Percentiles rank a stretch among this genome's conserved stretches.
These are phyloP conservation scores for Leccinum fallax DNA, from an alignment of 1,284 basidiomycete genomes.

Conservation along the genomic window DNA sequence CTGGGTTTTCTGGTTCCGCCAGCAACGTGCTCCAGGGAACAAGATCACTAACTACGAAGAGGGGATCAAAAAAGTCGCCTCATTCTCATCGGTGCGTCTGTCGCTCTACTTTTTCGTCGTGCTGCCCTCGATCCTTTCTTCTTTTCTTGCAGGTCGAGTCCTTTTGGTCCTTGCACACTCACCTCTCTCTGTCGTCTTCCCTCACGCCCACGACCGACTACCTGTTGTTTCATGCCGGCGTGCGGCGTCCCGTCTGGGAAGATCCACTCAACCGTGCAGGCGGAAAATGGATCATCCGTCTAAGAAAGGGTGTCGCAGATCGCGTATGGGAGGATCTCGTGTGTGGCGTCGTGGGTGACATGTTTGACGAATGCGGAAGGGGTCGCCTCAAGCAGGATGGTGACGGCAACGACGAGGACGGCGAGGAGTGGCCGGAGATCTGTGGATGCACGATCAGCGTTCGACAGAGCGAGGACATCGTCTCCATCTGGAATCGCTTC, in stretches of 20 bases:
- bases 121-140: slow-evolving; percentile 7
- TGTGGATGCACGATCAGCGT: slow-evolving; percentile 86
- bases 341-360: slow-evolving; percentile 76
- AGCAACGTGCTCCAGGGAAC: slow-evolving; percentile 78
- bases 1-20: slow-evolving; percentile 87
- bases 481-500: slow-evolving; percentile 77
- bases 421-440: slow-evolving; percentile 68
- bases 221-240: slow-evolving; percentile 80
- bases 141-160: slow-evolving; percentile 62
- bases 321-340: slow-evolving; percentile 83
- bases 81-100: slow-evolving; percentile 71
- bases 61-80: slow-evolving; percentile 82
- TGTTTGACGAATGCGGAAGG: slow-evolving; percentile 65
- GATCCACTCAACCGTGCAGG: slow-evolving; percentile 85
- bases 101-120: neutral
- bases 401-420: slow-evolving; percentile 37
- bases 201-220: slow-evolving; percentile 82
- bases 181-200: slow-evolving; percentile 72
- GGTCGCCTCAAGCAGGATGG: slow-evolving; percentile 27
- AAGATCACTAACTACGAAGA: slow-evolving; percentile 83
- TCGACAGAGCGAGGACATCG: slow-evolving; percentile 80
- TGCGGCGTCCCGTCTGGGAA: slow-evolving; percentile 88
- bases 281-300: slow-evolving; percentile 90
- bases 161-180: slow-evolving; percentile 84
- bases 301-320: slow-evolving; percentile 81